Evolutionary conservation across 352 stramenopile species (phyloP).

Genomic region (Pilasporangium apinafurcum): DNA sequence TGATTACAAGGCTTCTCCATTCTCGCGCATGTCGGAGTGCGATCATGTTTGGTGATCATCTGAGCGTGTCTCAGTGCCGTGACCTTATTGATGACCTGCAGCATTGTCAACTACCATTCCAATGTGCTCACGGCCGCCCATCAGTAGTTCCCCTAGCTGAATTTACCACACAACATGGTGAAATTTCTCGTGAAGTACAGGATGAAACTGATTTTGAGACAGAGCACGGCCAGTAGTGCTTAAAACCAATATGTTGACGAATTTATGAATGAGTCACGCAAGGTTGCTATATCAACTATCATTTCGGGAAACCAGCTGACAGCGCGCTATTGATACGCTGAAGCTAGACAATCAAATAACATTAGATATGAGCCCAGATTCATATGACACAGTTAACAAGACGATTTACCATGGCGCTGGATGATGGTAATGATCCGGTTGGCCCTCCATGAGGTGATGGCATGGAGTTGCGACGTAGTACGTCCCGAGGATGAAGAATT

Average conservation of each 20-base stretch:
- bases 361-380: background rate
- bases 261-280: background rate
- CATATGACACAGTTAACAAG: too few species aligned
- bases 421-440: constrained; percentile 27
- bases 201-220: too few species aligned
- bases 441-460: constrained; percentile 20
- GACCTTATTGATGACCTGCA: constrained; percentile 68
- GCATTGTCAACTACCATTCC: constrained; percentile 81
- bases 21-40: constrained; percentile 87
- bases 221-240: background rate
- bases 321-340: constrained; percentile 57
- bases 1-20: constrained; percentile 80
- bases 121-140: constrained; percentile 87
- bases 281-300: background rate
- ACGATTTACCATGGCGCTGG: constrained; percentile 45
- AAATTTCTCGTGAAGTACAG: background rate
- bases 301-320: constrained; percentile 21
- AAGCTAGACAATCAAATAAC: constrained; percentile 18
- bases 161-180: constrained; percentile 16
- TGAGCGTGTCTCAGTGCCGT: constrained; percentile 63
- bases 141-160: constrained; percentile 85
- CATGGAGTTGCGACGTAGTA: constrained; percentile 38
- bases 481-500: constrained; percentile 24
- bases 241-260: background rate
- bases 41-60: constrained; percentile 90